Evolutionary conservation across 306 rosid species (phyloP), one percentile per base, ranked within the genome.

Genomic region (Prunus mume): DNA sequence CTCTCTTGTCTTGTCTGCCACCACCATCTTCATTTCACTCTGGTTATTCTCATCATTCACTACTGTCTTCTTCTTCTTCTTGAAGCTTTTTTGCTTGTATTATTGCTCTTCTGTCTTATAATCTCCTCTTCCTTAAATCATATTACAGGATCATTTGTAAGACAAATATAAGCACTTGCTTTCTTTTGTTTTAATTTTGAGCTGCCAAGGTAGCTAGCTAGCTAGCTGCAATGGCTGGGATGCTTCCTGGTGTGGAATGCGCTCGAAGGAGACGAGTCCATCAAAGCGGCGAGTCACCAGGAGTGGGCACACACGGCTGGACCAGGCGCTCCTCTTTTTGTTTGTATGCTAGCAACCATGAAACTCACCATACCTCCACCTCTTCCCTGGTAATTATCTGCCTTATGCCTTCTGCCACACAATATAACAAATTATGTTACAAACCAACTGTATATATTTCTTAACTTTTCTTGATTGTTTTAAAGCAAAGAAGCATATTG

Each of bases 161-260:
- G 41, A 46, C 19, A 51, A 9, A 6, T 41, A 12, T 17, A 18
- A 41, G 15, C 47, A 15, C 12, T 50, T 22, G 4, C 1, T n/a
- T 28, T 56, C 61, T 55, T 47, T 18, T 62, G 12, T 55, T 55
- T 46, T 6, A 27, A 20, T 50, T 78, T 17, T 17, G 54, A 27
- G 34, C 14, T 56, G 1, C 25, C 52, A 13, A 24, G 41, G 41
- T 5, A 34, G 41, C 8, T 34, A 38, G 43, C 43, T 38, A 38
- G 43, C 43, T 38, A 62, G 49, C 51, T 45, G 38, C 68, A 52
- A 90, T 91, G 96, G 93, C 90, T 18, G 95, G 94, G 79, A 88
- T 82, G 93, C 91, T 95, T 57, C 97, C 97, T 0, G 99, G 97
- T 63, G 99, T 95, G 54, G 99, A 95, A 83, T 87, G 97, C 69